Base-by-base conservation (phyloP, 2,329 filamentous ascomycete species). In the Cladorrhinum sp. region DNA sequence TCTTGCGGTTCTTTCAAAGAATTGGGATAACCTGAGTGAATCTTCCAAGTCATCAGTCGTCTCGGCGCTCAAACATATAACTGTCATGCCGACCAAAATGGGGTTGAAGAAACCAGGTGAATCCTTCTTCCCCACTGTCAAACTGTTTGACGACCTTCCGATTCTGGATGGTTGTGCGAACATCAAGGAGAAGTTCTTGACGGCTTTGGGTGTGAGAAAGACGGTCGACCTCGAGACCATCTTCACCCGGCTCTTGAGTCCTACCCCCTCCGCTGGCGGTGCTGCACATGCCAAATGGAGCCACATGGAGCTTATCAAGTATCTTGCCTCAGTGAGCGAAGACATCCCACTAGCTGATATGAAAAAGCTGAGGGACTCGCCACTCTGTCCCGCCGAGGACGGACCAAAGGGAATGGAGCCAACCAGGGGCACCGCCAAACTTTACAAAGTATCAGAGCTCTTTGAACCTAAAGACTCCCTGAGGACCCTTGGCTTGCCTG, bases 181-280 rank as follows among this genome's bases (percentile, higher is more conserved):
- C 30, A 84, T 97, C 12, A 98, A 97, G 72, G 94, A 98, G 51
- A 97, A 96, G 72, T 91, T 99, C 64, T 76, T 99, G 49, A 77
- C 83, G 2, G 85, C 90, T 1, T 79, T 99, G 30, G 94, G 95
- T 2, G 93, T 99, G 24, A 87, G 95, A 62, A 98, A 98, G 77
- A 99, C 95, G 0, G 88, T 99, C 20, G 95, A 99, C 67, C 79
- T 99, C 1, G 92, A 92, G 30, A 94, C 96, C 28, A 96, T 99
- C 28, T 98, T 99, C 69, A 89, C 90, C 23, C 85, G 94, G 50
- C 82, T 99, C 49, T 82, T 97, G 66, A 87, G 83, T 56, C 81
- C 83, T 16, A 79, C 86, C 0, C 70, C 78, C 0, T 77, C 81
- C 14, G 74, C 73, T 9, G 78, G 80, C n/a, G 82, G 82, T 24